Conservation (phyloP, 1,139 yeast genomes). For the Pichia sp. region DNA sequence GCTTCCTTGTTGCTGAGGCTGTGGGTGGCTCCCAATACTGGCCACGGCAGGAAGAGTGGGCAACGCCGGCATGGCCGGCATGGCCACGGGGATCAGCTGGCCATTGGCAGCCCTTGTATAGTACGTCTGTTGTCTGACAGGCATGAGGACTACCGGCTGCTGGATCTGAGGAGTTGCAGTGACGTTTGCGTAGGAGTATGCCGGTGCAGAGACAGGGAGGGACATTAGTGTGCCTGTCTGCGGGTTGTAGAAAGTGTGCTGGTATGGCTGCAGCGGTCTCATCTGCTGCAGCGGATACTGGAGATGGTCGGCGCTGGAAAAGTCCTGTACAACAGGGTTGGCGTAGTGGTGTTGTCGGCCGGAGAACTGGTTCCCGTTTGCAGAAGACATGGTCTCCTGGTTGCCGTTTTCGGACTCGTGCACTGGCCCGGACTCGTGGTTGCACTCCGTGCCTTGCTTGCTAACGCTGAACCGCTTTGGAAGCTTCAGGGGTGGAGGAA, state of each 20-base stretch:
- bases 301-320: not conserved
- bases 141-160: not conserved
- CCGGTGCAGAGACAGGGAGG: conserved; percentile 1
- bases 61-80: conserved; percentile 1
- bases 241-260: not conserved
- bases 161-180: not conserved
- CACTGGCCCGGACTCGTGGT: not conserved
- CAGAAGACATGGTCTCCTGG: not conserved
- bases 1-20: not conserved
- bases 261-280: not conserved
- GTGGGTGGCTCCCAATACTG: not conserved
- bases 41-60: not conserved
- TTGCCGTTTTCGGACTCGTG: no score
- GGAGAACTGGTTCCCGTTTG: not conserved
- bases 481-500: not conserved
- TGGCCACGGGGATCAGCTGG: conserved; percentile 11
- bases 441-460: not conserved
- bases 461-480: not conserved
- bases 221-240: conserved; percentile 1
- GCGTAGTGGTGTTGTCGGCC: not conserved
- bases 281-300: not conserved
- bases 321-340: not conserved
- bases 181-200: not conserved
- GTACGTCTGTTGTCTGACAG: not conserved
- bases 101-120: conserved; percentile 11